Base-by-base conservation (phyloP, 331 rosid genomes). In the Quercus phellos region DNA sequence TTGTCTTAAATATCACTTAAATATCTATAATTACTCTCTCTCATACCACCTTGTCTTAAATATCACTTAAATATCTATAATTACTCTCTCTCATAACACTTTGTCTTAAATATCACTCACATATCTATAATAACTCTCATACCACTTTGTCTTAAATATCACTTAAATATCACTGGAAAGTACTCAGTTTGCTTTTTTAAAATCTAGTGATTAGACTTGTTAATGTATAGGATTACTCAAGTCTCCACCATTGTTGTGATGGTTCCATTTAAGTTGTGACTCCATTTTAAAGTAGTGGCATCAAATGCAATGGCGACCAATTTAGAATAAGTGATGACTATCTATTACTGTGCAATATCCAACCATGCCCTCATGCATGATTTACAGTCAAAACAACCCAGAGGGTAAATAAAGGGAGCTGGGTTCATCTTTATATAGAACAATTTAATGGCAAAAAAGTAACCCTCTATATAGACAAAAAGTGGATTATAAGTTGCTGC, bases 361-460 rank as follows among this genome's bases (percentile, higher is more conserved):
- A 58, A 59, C 32, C 32, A 22, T 58, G 64, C 27, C 66, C 32
- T 22, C 66, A 11, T 5, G 66, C 34, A 9, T 9, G 66, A 59
- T 59, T 59, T 26, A 56, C 6, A 56, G 16, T 56, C 26, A 19
- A 26, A 66, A 32, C n/a, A 35, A 8, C 46, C 46, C 21, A 9
- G 17, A n/a, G 51, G 8, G 26, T 7, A 67, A 24, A 5, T 1
- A 14, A 38, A 14, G 16, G 72, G 21, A 67, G 51, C 26, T 32
- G 68, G 71, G 34, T 72, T 73, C 74, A 72, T 19, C 51, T 73
- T 42, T 19, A 18, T 75, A 60, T 60, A 30, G 24, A 73, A 69
- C 32, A 10, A 55, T 3, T 72, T 35, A 38, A 38, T 38, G 12
- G 46, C 46, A 8, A 38, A 38, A 38, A 38, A 38, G 46, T 38